A percentile compares a stretch with the other conserved stretches of the same genome.
These are phyloP conservation scores for Triglochin maritima DNA, from an alignment of 106 monocot species.

Conservation along the genomic window DNA sequence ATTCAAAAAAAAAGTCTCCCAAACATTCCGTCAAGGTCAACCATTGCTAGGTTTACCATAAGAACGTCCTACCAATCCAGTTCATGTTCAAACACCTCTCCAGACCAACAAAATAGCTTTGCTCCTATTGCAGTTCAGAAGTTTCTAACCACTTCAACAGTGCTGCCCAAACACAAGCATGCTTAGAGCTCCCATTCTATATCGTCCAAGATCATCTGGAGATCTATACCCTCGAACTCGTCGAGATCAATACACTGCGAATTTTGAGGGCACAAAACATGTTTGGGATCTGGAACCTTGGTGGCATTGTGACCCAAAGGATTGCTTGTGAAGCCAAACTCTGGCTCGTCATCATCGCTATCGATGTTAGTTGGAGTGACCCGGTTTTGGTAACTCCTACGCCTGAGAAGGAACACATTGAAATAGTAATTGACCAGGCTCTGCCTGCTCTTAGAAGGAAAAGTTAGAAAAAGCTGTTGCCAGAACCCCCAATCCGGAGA, in stretches of 20 bases:
- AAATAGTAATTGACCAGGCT: slow-evolving; percentile 79
- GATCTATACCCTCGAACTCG: slow-evolving; percentile 10
- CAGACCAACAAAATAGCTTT: not conserved
- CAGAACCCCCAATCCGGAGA: slow-evolving; percentile 33
- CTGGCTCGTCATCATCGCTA: slow-evolving; percentile 79
- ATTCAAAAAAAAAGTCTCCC: not conserved
- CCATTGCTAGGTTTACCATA: not conserved
- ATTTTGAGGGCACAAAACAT: slow-evolving; percentile 42
- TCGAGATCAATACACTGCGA: slow-evolving; percentile 53
- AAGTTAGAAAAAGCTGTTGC: slow-evolving; percentile 29
- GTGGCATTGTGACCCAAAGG: slow-evolving; percentile 29
- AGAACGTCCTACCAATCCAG: not conserved
- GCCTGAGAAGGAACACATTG: slow-evolving; percentile 65
- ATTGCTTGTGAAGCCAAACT: slow-evolving; percentile 44
- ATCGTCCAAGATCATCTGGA: slow-evolving; percentile 1
- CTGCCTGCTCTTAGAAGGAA: slow-evolving; percentile 36
- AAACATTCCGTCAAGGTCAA: not conserved
- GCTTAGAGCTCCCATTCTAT: slow-evolving; percentile 1
- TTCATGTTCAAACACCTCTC: not conserved
- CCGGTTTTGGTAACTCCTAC: slow-evolving; percentile 73
- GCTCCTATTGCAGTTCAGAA: not conserved
- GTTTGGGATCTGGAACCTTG: slow-evolving; percentile 5
- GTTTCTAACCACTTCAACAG: not conserved
- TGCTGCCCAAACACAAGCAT: not conserved
- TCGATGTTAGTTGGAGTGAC: slow-evolving; percentile 47